Evolutionary conservation across 495 filamentous ascomycete genomes (phyloP).

Genomic region (Symbiotaphrina buchneri): DNA sequence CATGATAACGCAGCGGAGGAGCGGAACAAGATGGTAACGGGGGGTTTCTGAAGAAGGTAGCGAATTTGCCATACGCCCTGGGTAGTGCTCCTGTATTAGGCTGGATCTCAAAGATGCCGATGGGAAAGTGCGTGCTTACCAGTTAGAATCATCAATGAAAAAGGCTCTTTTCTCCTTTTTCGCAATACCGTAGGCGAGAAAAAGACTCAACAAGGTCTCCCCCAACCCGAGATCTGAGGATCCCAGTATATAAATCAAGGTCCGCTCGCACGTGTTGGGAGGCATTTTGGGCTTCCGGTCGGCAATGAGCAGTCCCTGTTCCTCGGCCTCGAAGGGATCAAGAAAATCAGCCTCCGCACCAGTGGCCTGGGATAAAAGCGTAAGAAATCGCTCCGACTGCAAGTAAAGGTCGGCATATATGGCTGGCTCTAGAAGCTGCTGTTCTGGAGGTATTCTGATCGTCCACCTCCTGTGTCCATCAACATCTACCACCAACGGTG

Average conservation of each 20-base stretch:
- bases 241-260: constrained; percentile 48
- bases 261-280: constrained; percentile 33
- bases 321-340: constrained; percentile 39
- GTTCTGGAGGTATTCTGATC: constrained; percentile 35
- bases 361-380: constrained; percentile 24
- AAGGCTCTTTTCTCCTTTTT: constrained; percentile 43
- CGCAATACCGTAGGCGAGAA: constrained; percentile 56
- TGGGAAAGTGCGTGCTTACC: constrained; percentile 15
- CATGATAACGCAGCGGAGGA: constrained; percentile 34
- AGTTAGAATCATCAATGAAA: constrained; percentile 54
- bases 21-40: constrained; percentile 30
- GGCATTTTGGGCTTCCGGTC: constrained; percentile 6
- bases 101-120: not conserved
- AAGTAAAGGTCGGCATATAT: constrained; percentile 34
- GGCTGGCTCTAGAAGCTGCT: constrained; percentile 32
- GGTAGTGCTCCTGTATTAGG: constrained; percentile 5
- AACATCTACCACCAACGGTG: constrained; percentile 27
- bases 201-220: constrained; percentile 43
- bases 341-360: constrained; percentile 31
- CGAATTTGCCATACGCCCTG: constrained; percentile 46
- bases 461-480: constrained; percentile 45
- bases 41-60: constrained; percentile 37
- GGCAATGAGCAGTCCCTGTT: constrained; percentile 30
- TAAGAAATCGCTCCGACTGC: constrained; percentile 30
- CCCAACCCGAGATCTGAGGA: constrained; percentile 44